Evolutionary conservation across 1,284 basidiomycete genomes (phyloP).

Genomic region (Rhodotorula sp.): DNA sequence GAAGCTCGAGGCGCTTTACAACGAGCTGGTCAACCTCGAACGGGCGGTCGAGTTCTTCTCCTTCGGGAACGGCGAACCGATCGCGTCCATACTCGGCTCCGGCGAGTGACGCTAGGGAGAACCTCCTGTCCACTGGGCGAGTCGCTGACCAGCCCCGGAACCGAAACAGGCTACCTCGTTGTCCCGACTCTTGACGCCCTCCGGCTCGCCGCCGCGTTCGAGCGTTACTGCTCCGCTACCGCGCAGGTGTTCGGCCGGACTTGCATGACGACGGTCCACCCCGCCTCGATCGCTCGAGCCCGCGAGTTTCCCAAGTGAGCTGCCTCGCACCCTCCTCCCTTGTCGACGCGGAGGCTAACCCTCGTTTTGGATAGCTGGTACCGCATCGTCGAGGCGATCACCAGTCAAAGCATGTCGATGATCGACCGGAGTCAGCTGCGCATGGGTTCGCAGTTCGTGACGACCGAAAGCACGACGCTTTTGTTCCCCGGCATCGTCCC

Average conservation of each 20-base stretch:
- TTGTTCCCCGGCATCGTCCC: background rate
- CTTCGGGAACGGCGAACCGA: conserved; percentile 7
- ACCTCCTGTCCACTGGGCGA: too few relatives aligned
- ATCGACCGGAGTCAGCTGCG: conserved; percentile 10
- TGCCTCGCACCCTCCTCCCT: background rate
- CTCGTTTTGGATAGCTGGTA: conserved; percentile 1
- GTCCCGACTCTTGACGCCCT: conserved; percentile 7
- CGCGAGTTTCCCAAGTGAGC: conserved; percentile 7
- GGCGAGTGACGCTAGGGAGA: conserved; percentile 8
- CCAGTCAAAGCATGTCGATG: conserved; percentile 6
- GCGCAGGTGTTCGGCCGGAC: background rate
- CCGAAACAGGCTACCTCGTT: conserved; percentile 17
- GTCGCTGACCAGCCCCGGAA: too few relatives aligned
- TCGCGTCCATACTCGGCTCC: conserved; percentile 8
- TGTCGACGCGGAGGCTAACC: background rate
- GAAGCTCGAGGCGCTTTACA: conserved; percentile 21
- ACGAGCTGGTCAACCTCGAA: conserved; percentile 16
- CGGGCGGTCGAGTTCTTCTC: conserved; percentile 24
- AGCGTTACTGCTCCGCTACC: conserved; percentile 6
- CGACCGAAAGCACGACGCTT: conserved; percentile 18
- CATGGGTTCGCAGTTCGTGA: conserved; percentile 47
- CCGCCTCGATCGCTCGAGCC: conserved; percentile 13
- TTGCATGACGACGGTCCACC: conserved; percentile 9
- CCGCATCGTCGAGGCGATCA: conserved; percentile 21
- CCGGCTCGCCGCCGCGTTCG: conserved; percentile 6